phyloP scores from a whole-genome alignment of 495 filamentous ascomycete species.

The Daldinia childiae region DNA sequence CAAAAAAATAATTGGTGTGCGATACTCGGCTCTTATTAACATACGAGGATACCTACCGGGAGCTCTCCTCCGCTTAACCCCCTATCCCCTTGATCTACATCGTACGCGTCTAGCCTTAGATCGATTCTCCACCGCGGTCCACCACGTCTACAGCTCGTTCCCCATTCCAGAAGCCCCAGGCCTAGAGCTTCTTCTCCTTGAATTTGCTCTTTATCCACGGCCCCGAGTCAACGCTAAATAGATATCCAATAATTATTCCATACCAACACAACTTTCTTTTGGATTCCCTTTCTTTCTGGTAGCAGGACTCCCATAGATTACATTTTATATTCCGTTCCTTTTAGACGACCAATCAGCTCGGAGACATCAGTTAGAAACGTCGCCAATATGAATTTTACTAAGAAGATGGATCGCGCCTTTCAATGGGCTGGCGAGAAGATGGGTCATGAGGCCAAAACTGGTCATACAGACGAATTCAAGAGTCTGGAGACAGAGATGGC shows the following conservation, averaged over 20 bases:
- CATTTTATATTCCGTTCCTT: conserved; percentile 2
- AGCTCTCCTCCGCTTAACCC: conserved; percentile 26
- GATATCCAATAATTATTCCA: conserved; percentile 9
- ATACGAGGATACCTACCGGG: conserved; percentile 4
- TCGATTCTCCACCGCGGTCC: conserved; percentile 38
- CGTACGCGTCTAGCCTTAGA: conserved; percentile 35
- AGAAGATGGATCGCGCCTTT: conserved; percentile 95
- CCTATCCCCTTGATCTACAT: conserved; percentile 38
- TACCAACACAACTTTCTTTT: conserved; percentile 1
- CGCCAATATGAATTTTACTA: conserved; percentile 85
- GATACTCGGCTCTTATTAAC: conserved; percentile 9
- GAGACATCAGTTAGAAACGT: conserved; percentile 4
- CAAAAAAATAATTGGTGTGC: neutral
- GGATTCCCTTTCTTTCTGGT: conserved; percentile 15
- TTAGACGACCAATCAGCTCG: conserved; percentile 9
- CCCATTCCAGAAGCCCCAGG: conserved; percentile 17
- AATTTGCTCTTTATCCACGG: neutral
- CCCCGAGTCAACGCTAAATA: neutral
- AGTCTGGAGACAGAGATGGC: conserved; percentile 92
- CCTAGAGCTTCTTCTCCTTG: conserved; percentile 11
- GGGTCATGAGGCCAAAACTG: conserved; percentile 91
- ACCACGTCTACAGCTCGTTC: conserved; percentile 20
- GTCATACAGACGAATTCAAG: conserved; percentile 92
- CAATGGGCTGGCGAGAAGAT: conserved; percentile 99
- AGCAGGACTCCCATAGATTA: conserved; percentile 29